Percentiles rank a stretch among this genome's conserved stretches.
Conservation (phyloP, 495 filamentous ascomycete species). For the Cairneyella variabilis region DNA sequence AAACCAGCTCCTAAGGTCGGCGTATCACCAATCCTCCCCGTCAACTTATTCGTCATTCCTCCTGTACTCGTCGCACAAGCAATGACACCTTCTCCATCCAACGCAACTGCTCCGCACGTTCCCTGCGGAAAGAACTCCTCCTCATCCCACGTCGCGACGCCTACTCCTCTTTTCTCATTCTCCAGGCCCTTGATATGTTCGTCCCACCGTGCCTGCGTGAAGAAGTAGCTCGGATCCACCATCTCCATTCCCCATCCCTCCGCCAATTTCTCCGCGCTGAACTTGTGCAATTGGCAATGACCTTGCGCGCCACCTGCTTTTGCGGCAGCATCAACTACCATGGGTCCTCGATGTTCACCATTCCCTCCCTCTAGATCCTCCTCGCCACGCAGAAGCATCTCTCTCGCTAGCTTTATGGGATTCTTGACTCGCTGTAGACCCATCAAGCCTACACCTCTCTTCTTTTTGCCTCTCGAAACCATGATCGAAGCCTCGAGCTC, state of each 20-base stretch:
- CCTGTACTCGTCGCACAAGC: constrained; percentile 84
- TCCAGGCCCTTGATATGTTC: constrained; percentile 70
- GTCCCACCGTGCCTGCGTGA: constrained; percentile 74
- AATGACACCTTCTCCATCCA: constrained; percentile 64
- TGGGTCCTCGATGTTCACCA: constrained; percentile 26
- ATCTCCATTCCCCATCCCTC: constrained; percentile 63
- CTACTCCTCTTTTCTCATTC: constrained; percentile 36
- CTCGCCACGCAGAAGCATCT: constrained; percentile 63
- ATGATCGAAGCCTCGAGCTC: constrained; percentile 91
- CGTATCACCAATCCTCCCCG: constrained; percentile 83
- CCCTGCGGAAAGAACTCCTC: constrained; percentile 74
- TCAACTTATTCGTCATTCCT: constrained; percentile 84
- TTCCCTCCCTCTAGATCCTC: constrained; percentile 36
- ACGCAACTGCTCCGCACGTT: constrained; percentile 76
- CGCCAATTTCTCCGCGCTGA: constrained; percentile 63
- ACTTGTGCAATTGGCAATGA: constrained; percentile 66
- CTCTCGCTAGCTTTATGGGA: constrained; percentile 70
- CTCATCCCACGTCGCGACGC: constrained; percentile 36
- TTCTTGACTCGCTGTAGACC: constrained; percentile 70
- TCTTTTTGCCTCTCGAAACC: constrained; percentile 69
- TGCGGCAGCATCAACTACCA: neutral
- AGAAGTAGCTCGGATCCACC: constrained; percentile 67
- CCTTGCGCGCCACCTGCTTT: constrained; percentile 46
- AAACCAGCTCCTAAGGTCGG: constrained; percentile 68
- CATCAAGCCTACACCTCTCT: constrained; percentile 74